Evolutionary conservation across 2,329 filamentous ascomycete species (phyloP), one percentile per base, ranked within the genome.

Genomic region (Botryotinia calthae): DNA sequence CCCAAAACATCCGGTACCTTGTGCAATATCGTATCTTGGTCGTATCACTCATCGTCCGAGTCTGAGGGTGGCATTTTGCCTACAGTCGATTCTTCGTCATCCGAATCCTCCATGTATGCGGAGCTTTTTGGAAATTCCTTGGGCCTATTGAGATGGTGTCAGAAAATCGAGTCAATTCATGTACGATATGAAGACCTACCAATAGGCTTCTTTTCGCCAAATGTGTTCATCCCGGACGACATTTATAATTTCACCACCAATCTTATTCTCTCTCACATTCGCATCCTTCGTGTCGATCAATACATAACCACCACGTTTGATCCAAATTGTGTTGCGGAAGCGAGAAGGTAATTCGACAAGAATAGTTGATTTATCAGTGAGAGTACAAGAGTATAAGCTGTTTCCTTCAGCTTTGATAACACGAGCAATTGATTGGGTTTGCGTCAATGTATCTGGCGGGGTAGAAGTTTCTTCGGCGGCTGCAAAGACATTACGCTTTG

Each of bases 311-410:
- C 94, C 93, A 28, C 94, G 90, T 82, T 93, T 95, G 81, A 98
- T 92, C 93, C 94, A 98, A 76, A 98, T 93, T 2, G 93, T 96
- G 76, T 93, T 96, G 74, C 95, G 92, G 81, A 98, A 98, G 58
- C 90, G 90, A 40, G 93, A 85, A 16, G 93, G 91, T 31, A 99
- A 88, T 84, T 98, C 94, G 34, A 94, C 91, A 28, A 97, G 84
- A 56, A 95, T 82, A 10, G 86, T 84, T 78, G 89, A 87, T 73
- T 88, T 87, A 77, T 86, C 86, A 37, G 95, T 90, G 44, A 95
- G 84, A 80, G 91, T 87, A 80, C 95, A 93, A 61, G 88, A 88
- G 85, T 97, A 98, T 59, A 97, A 86, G 82, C 93, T 97, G 84
- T 97, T 97, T 77, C 95, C 95, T 77, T 94, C 91, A 61, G 92